Conservation (phyloP, 2,329 filamentous ascomycete genomes). For the Zymoseptoria tritici region DNA sequence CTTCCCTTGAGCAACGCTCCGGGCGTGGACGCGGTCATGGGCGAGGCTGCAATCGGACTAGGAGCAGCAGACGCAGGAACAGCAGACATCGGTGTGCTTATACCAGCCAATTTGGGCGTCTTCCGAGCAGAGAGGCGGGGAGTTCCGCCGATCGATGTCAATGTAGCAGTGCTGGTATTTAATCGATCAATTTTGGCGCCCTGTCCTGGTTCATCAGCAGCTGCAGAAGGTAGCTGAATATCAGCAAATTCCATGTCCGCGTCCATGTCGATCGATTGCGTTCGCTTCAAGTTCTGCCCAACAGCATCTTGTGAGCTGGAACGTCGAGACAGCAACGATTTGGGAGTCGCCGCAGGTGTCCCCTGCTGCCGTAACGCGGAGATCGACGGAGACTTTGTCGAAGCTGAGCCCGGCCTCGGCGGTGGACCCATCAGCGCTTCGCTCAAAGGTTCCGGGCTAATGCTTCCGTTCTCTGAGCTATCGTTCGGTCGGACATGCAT, state of each 20-base stretch:
- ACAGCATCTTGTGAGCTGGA: not conserved
- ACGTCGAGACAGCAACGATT: constrained; percentile 27
- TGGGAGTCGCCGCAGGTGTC: constrained; percentile 25
- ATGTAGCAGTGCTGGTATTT: constrained; percentile 38
- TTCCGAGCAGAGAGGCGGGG: constrained; percentile 57
- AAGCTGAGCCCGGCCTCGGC: constrained; percentile 50
- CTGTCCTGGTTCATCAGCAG: constrained; percentile 32
- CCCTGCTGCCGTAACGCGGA: constrained; percentile 42
- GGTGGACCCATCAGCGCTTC: constrained; percentile 49
- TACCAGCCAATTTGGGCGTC: constrained; percentile 57
- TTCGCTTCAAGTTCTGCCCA: not conserved
- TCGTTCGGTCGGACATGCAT: constrained; percentile 24
- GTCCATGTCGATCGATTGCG: not conserved
- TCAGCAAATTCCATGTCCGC: constrained; percentile 44
- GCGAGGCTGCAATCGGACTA: constrained; percentile 44
- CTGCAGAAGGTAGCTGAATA: constrained; percentile 66
- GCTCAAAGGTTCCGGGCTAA: constrained; percentile 43
- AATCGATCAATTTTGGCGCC: constrained; percentile 39
- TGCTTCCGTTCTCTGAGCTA: constrained; percentile 41
- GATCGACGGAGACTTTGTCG: constrained; percentile 62
- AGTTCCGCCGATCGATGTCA: constrained; percentile 43
- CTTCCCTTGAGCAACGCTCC: constrained; percentile 23
- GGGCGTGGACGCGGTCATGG: constrained; percentile 40
- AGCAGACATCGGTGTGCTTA: constrained; percentile 41
- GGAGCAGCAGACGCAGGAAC: constrained; percentile 36